phyloP scores from a whole-genome alignment of 2,329 filamentous ascomycete genomes.

The Hypoxylon sp. region DNA sequence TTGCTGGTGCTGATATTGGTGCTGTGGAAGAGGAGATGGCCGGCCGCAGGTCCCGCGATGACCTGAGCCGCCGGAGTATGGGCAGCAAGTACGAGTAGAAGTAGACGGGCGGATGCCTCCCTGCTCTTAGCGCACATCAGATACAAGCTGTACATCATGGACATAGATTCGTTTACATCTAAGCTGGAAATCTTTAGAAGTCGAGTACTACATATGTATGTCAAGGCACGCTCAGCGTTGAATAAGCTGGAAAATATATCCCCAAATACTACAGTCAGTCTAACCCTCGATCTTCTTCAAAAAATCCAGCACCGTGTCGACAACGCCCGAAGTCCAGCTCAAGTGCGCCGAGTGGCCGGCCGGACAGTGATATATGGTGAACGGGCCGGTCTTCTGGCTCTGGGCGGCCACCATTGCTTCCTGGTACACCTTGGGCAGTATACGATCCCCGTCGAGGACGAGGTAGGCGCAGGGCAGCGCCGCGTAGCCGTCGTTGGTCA shows the following conservation, averaged over 20 bases:
- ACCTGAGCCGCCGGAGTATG: constrained; percentile 12
- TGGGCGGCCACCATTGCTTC: constrained; percentile 45
- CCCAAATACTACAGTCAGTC: too few species aligned
- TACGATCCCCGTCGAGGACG: constrained; percentile 44
- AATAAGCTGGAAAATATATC: too few species aligned
- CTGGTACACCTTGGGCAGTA: constrained; percentile 44
- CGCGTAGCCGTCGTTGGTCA: constrained; percentile 46
- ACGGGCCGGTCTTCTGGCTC: constrained; percentile 35
- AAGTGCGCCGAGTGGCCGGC: constrained; percentile 46
- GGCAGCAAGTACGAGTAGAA: constrained; percentile 6
- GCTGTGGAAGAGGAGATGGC: neutral
- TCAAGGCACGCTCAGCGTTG: too few species aligned
- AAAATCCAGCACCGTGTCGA: constrained; percentile 39
- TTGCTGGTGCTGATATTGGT: neutral
- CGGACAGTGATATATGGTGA: constrained; percentile 39
- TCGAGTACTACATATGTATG: too few species aligned
- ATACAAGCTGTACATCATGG: neutral
- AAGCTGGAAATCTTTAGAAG: neutral
- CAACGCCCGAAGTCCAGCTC: constrained; percentile 43
- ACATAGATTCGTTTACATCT: neutral
- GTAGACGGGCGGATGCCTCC: too few species aligned
- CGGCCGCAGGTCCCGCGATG: neutral
- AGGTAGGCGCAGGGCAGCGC: constrained; percentile 46
- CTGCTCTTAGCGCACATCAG: neutral
- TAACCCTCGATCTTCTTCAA: constrained; percentile 16